A percentile compares a stretch with the other conserved stretches of the same genome.
Evolutionary conservation across 2,329 filamentous ascomycete species (phyloP).

Genomic region (Berkeleyomyces basicola): DNA sequence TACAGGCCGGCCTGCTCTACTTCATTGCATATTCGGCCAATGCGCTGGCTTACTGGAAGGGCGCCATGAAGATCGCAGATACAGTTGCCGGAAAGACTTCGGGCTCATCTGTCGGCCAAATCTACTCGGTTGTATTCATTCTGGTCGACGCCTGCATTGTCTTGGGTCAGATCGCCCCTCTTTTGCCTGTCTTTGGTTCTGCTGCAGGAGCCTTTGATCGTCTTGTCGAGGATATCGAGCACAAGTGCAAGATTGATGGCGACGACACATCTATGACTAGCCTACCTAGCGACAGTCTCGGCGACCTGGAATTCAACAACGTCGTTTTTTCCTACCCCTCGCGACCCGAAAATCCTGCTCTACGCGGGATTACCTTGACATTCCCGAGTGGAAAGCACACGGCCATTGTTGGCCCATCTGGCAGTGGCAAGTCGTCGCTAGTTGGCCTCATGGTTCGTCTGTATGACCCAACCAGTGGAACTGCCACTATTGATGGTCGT

Average conservation of each 20-base stretch:
- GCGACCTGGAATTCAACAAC: slow-evolving; percentile 27
- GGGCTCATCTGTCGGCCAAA: slow-evolving; percentile 27
- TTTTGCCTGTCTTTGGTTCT: slow-evolving; percentile 42
- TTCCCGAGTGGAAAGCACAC: slow-evolving; percentile 33
- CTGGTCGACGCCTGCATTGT: slow-evolving; percentile 48
- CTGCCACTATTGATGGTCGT: slow-evolving; percentile 30
- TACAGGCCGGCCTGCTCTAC: slow-evolving; percentile 45
- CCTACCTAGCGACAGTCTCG: slow-evolving; percentile 18
- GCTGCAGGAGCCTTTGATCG: slow-evolving; percentile 42
- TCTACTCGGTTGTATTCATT: slow-evolving; percentile 48
- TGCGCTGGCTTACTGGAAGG: slow-evolving; percentile 52
- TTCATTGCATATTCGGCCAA: slow-evolving; percentile 53
- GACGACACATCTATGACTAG: slow-evolving; percentile 18
- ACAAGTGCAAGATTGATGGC: slow-evolving; percentile 29
- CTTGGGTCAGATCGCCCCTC: slow-evolving; percentile 44
- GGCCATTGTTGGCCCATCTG: slow-evolving; percentile 41
- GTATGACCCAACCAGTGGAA: slow-evolving; percentile 37
- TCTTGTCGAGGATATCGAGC: slow-evolving; percentile 40
- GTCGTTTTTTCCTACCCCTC: slow-evolving; percentile 31
- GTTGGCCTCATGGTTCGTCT: slow-evolving; percentile 38
- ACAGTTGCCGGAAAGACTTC: slow-evolving; percentile 21
- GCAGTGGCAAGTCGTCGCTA: slow-evolving; percentile 41
- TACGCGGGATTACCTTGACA: slow-evolving; percentile 30
- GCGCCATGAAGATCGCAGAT: slow-evolving; percentile 34
- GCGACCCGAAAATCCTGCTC: slow-evolving; percentile 25